These are phyloP conservation scores for Puccinia polysora DNA, from an alignment of 1,284 basidiomycete genomes.

Conservation along the genomic window DNA sequence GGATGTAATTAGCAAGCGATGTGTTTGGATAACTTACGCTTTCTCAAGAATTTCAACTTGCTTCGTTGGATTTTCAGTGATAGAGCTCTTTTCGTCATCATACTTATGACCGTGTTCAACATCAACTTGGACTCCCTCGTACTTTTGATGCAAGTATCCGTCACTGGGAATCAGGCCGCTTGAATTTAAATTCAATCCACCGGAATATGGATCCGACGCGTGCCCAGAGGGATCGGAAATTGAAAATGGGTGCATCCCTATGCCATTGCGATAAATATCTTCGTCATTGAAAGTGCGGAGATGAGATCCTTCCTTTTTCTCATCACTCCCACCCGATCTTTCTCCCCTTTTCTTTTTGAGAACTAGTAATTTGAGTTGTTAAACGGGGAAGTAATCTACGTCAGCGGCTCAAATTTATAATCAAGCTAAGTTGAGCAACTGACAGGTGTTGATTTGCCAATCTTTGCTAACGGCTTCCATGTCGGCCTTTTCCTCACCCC, in stretches of 20 bases:
- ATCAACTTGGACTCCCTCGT: slow-evolving; percentile 36
- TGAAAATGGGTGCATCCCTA: slow-evolving; percentile 30
- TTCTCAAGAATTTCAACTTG: neutral
- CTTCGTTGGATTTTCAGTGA: slow-evolving; percentile 5
- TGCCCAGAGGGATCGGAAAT: slow-evolving; percentile 9
- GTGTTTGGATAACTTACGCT: too few species aligned
- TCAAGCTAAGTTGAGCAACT: neutral
- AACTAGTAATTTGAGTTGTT: neutral
- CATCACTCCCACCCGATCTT: slow-evolving; percentile 1
- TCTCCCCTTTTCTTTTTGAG: slow-evolving; percentile 29
- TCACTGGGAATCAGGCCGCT: slow-evolving; percentile 16
- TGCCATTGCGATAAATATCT: slow-evolving; percentile 17
- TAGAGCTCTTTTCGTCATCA: slow-evolving; percentile 22
- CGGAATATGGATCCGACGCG: neutral
- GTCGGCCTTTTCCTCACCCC: slow-evolving; percentile 35
- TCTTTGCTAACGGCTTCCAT: slow-evolving; percentile 41
- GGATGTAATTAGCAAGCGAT: too few species aligned
- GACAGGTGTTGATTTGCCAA: slow-evolving; percentile 43
- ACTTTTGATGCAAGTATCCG: slow-evolving; percentile 5
- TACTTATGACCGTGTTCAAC: slow-evolving; percentile 26
- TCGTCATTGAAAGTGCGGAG: slow-evolving; percentile 10
- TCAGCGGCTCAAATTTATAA: neutral
- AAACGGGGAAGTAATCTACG: neutral
- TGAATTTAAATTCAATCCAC: neutral
- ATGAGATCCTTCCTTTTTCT: neutral